These are phyloP conservation scores for Bruguiera hainesii DNA, from an alignment of 441 rosid genomes.

Conservation along the genomic window DNA sequence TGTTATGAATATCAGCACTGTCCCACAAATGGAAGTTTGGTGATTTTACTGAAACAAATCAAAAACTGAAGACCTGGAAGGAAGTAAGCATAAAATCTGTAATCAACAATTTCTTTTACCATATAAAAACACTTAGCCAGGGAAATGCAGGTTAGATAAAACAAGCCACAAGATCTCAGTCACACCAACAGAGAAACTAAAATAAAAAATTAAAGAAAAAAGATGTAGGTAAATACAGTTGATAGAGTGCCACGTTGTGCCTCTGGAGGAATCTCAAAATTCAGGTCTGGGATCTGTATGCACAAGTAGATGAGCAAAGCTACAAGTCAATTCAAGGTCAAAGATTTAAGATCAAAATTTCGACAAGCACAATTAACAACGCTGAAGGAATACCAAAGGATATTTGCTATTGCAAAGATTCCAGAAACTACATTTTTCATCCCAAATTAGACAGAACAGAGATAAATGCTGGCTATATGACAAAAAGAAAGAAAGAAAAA, in stretches of 20 bases:
- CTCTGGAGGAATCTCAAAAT: constrained; percentile 97
- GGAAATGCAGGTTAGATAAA: no score
- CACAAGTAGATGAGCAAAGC: constrained; percentile 1
- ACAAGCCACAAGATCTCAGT: not conserved
- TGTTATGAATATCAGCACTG: no score
- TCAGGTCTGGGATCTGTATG: constrained; percentile 83
- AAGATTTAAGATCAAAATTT: not conserved
- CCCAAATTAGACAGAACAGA: not conserved
- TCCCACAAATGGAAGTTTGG: no score
- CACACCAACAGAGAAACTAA: not conserved
- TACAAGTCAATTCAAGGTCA: not conserved
- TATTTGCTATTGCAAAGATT: not conserved
- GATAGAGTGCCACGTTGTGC: constrained; percentile 94
- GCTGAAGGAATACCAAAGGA: not conserved
- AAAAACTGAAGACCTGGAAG: no score
- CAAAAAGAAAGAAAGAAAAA: not conserved
- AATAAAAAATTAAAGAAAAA: not conserved
- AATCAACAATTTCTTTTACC: no score
- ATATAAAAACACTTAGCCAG: no score
- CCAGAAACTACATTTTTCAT: no score
- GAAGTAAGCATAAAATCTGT: no score
- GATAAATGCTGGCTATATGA: not conserved
- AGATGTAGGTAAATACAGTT: constrained; percentile 44
- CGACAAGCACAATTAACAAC: not conserved
- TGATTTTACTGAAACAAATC: no score